These are phyloP conservation scores for Coemansia sp. DNA, from an alignment of 192 early-diverging fungal genomes.

Conservation along the genomic window DNA sequence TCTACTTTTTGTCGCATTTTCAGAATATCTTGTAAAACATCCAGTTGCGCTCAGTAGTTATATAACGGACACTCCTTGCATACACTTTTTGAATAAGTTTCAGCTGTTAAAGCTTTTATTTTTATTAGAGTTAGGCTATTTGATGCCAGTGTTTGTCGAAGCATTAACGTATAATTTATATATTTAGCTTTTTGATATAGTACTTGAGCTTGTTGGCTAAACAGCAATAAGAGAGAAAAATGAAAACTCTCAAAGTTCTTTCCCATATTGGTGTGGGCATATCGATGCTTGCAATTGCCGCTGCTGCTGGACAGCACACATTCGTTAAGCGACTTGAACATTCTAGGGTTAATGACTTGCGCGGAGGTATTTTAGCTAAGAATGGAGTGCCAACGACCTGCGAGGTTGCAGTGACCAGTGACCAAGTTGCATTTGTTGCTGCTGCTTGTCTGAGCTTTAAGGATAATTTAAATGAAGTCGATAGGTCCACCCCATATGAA, in stretches of 20 bases:
- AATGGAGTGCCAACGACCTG: constrained; percentile 33
- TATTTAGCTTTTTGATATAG: no score
- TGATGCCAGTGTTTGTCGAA: no score
- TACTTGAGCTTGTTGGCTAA: no score
- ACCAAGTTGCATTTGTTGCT: constrained; percentile 36
- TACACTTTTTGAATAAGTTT: no score
- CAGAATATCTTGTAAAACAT: no score
- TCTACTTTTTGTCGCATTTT: constrained; percentile 4
- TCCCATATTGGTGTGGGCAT: constrained; percentile 11
- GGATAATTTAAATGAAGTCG: constrained; percentile 12
- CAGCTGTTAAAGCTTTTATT: no score
- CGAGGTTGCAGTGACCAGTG: constrained; percentile 43
- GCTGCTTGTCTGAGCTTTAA: constrained; percentile 33
- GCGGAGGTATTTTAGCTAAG: constrained; percentile 31
- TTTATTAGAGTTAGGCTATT: no score
- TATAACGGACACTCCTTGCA: no score
- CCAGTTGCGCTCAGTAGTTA: no score
- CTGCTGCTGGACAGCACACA: constrained; percentile 43
- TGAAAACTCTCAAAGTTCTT: constrained; percentile 2
- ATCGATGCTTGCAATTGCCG: background rate
- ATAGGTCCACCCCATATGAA: constrained; percentile 21
- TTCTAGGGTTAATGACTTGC: constrained; percentile 13
- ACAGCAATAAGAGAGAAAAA: background rate
- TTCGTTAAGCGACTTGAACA: constrained; percentile 30
- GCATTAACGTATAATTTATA: no score